Evolutionary conservation across 2,329 filamentous ascomycete species (phyloP), one percentile per base, ranked within the genome.

Genomic region (Pseudonectria foliicola): DNA sequence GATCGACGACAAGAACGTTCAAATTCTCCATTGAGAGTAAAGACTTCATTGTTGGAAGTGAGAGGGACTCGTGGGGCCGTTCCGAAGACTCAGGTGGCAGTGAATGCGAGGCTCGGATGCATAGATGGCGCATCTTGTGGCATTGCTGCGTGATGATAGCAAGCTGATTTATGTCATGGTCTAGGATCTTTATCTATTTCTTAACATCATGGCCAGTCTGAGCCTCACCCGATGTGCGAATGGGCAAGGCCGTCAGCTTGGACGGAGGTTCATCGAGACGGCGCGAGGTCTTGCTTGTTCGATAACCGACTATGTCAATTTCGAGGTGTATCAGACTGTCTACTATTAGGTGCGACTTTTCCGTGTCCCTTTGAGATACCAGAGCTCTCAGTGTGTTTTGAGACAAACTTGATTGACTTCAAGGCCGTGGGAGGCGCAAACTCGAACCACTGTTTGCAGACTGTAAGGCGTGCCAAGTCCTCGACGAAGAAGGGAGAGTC

Each of bases 371-470:
- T n/a, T 27, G 32, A 21, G 32, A 29, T 6, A 40, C 29, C 6
- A 38, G 26, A 18, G 13, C 16, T 24, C 27, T 29, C 14, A 49
- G 30, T 7, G 21, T 33, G 15, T 45, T 25, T 24, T 25, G 28
- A 15, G 30, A 39, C n/a, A 23, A 45, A 28, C 4, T 29, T 29
- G 25, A 44, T 28, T 13, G 7, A 14, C 24, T 37, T 41, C 25
- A 31, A 39, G 27, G 24, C 44, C 16, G 28, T 26, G 12, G 33
- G 36, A 27, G 27, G 43, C 29, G 48, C 44, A 29, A 40, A 44
- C 33, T 39, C 41, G 27, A 43, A 31, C 46, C 44, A 49, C 16
- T 35, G 38, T 27, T 48, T 48, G 39, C 40, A 40, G 27, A 50
- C 25, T 8, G 41, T 38, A 12, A 49, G 43, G 15, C 43, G 46